Evolutionary conservation across 768 basidiomycete species (phyloP).

Genomic region (Lactifluus pinguis): DNA sequence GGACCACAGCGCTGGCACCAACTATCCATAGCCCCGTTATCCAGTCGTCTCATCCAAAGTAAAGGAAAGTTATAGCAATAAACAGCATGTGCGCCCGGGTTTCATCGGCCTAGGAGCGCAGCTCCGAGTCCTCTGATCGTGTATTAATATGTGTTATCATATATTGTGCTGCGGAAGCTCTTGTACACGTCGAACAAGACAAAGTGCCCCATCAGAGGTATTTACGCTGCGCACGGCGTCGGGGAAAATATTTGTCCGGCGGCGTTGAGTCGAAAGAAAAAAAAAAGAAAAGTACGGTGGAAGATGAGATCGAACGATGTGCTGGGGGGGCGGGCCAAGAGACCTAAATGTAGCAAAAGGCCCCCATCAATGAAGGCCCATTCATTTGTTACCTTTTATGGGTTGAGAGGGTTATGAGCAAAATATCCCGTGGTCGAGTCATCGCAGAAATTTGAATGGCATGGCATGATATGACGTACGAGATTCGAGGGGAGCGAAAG

Average conservation of each 20-base stretch:
- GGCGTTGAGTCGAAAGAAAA: neutral
- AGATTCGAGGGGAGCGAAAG: neutral
- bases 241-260: neutral
- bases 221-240: neutral
- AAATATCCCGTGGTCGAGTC: neutral
- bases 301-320: neutral
- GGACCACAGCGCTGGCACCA: no score
- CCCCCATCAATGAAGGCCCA: neutral
- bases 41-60: no score
- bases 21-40: no score
- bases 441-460: neutral
- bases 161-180: neutral
- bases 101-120: neutral
- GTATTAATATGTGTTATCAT: neutral
- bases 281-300: neutral
- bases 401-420: neutral
- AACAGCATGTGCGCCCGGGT: neutral
- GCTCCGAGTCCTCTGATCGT: neutral
- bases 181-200: neutral
- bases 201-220: neutral
- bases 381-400: neutral
- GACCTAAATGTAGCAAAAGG: neutral
- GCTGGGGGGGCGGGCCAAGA: neutral
- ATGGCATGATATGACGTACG: neutral
- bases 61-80: neutral